Evolutionary conservation across 176 grass and related monocot species (phyloP), one percentile per base, ranked within the genome.

Genomic region (Oryza glumipatula): DNA sequence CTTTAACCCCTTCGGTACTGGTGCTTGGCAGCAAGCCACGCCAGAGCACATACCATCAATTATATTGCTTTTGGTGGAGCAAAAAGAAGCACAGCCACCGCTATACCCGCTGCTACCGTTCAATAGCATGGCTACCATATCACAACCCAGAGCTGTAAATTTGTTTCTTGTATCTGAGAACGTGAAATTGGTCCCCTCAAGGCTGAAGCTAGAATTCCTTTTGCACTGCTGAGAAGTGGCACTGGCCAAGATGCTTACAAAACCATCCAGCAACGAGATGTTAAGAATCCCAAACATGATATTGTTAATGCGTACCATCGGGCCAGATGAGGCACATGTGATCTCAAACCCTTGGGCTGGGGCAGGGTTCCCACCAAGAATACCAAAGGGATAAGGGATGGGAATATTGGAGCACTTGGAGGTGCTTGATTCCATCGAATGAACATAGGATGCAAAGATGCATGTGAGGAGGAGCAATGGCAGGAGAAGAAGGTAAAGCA

Each of bases 111-210:
- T 33, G 14, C 67, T 81, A 9, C 58, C 56, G 78, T 74, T 74
- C 71, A 26, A 9, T 60, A 92, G 61, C 30, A 81, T 72, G 61
- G 84, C 87, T 68, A 89, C 73, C 80, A 83, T 44, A 38, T 89
- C 79, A 78, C 92, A 94, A 11, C 92, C 89, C 38, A 94, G 39
- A 21, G 61, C 89, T 21, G 73, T 92, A 70, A 91, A 92, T 74
- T 85, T 92, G 80, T 94, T 94, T 54, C 51, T 87, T 56, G 87
- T 46, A 11, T 91, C 47, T 21, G 89, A 94, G 86, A 88, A 92
- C 51, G 87, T 89, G 73, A 88, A 94, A 12, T 82, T 82, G 21
- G 89, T 92, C 51, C 73, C 86, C 15, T 73, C 47, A 22, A 94
- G 88, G 84, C 23, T 87, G 39, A 94, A 10, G 47, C 13, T 80